Conservation (phyloP, 176 grass and related monocot species). For the Oryza nivara region DNA sequence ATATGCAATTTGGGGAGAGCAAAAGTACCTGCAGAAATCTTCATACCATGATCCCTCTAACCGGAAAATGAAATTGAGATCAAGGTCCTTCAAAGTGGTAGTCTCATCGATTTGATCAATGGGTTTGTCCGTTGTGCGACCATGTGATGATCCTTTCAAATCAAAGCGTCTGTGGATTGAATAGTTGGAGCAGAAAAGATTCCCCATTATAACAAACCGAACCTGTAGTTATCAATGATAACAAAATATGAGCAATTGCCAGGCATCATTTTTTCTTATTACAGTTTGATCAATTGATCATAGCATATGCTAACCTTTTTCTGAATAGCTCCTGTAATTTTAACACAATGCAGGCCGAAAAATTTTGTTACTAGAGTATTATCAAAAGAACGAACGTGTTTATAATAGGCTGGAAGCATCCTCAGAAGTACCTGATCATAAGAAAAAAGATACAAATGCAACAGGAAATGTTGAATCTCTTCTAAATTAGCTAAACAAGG, state of each 20-base stretch:
- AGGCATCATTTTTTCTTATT: background rate
- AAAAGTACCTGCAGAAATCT: slow-evolving; percentile 63
- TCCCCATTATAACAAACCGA: slow-evolving; percentile 92
- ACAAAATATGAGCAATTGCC: background rate
- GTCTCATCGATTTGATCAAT: slow-evolving; percentile 72
- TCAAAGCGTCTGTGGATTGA: slow-evolving; percentile 66
- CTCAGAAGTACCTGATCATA: slow-evolving; percentile 69
- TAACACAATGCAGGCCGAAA: slow-evolving; percentile 82
- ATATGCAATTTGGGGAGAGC: background rate
- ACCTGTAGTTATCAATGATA: slow-evolving; percentile 47
- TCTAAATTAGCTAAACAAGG: background rate
- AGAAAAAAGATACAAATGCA: slow-evolving; percentile 19
- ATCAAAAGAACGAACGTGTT: slow-evolving; percentile 67
- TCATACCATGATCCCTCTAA: slow-evolving; percentile 69
- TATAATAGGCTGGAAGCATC: slow-evolving; percentile 93
- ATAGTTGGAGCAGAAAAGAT: slow-evolving; percentile 68
- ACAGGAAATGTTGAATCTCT: background rate
- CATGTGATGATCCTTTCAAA: slow-evolving; percentile 83
- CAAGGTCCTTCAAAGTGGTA: slow-evolving; percentile 82
- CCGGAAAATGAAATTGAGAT: slow-evolving; percentile 87
- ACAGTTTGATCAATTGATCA: background rate
- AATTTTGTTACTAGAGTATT: slow-evolving; percentile 80
- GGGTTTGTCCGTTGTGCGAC: slow-evolving; percentile 79
- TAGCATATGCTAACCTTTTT: slow-evolving; percentile 63
- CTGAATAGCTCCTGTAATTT: slow-evolving; percentile 74